Evolutionary conservation across 179 eudicot species (phyloP), one percentile per base, ranked within the genome.

Genomic region (Vitellaria paradoxa): DNA sequence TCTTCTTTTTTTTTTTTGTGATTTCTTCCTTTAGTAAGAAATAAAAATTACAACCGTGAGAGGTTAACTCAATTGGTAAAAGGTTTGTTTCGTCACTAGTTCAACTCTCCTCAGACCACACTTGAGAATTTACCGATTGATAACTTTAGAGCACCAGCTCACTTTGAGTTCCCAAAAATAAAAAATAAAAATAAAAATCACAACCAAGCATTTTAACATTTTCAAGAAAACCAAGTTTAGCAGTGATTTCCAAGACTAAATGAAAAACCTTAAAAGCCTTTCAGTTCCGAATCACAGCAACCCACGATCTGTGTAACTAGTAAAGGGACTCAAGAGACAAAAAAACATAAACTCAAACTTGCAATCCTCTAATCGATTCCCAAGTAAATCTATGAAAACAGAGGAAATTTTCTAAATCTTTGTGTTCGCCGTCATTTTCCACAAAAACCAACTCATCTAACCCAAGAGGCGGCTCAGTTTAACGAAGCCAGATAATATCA

Each of bases 271-370:
- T 9, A 65, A 45, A 65, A 18, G 45, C 13, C 68, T 46, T 65
- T 65, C 46, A 30, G 47, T 5, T 26, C n/a, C 68, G n/a, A 65
- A 65, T 65, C 68, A 65, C 68, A 65, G 68, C 45, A 37, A 65
- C 47, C 20, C 65, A 62, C 37, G 9, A 15, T 26, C 45, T 65
- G n/a, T 30, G 40, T 63, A 63, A 63, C 24, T 63, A 37, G 47
- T 6, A 37, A 65, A 37, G 46, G 45, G 47, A 65, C 3, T 46
- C n/a, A 40, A 63, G 40, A 5, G 15, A 30, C 37, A 30, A 30
- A n/a, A n/a, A n/a, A n/a, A 23, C 46, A 21, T 26, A 26, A 53
- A 30, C 75, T 55, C 63, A 71, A 30, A 14, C 49, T 24, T 26
- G 24, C 68, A 71, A 10, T 49, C 63, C 45, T 55, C 10, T 9